phyloP scores from a whole-genome alignment of 331 rosid species.

The Telfairia occidentalis region DNA sequence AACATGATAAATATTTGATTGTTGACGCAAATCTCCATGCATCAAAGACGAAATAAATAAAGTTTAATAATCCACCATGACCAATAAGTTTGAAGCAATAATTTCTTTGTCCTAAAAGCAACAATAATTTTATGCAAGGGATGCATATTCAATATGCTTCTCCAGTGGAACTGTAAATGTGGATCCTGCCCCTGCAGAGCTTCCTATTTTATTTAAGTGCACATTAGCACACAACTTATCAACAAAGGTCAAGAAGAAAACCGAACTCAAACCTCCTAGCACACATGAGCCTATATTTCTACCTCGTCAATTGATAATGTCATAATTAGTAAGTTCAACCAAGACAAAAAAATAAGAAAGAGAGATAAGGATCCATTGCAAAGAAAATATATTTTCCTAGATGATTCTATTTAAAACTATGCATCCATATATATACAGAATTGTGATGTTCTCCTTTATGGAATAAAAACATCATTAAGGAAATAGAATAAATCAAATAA shows the following conservation, averaged over 20 bases:
- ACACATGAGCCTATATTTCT: neutral
- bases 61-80: neutral
- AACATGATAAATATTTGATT: too few species aligned
- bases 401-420: too few species aligned
- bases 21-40: neutral
- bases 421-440: too few species aligned
- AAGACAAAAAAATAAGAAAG: too few species aligned
- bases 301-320: neutral
- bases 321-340: neutral
- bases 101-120: neutral
- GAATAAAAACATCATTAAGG: too few species aligned
- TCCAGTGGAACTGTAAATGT: neutral
- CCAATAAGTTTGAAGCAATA: neutral
- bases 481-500: too few species aligned
- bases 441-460: too few species aligned
- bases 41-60: neutral
- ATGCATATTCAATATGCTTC: neutral
- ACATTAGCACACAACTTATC: neutral
- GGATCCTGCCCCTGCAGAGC: neutral
- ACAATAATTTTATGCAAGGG: neutral
- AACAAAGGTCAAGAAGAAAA: neutral
- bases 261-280: neutral
- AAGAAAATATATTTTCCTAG: too few species aligned
- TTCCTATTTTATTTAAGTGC: neutral
- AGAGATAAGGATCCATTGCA: too few species aligned